Evolutionary conservation across 78 protist genomes (phyloP), one percentile per base, ranked within the genome.

Genomic region (Dictyostelium firmibasis): DNA sequence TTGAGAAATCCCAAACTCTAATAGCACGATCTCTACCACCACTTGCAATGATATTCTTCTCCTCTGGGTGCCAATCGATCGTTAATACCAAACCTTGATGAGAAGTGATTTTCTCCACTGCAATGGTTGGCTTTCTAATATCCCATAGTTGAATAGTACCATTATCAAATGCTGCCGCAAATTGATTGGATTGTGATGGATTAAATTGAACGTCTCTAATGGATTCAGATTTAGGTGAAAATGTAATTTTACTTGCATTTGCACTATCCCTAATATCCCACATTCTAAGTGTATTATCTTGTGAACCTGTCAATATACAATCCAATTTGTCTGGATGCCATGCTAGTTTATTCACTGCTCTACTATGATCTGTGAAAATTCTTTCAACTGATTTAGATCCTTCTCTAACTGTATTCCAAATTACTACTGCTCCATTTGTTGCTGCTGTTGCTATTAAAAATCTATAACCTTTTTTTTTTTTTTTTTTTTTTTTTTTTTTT

Each of bases 61-160:
- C 91, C 27, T 92, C 95, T 3, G 98, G 98, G 81, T 97, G 98
- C 91, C 98, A 95, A 36, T 97, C 97, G 23, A 97, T 53, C 9
- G 96, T 77, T 33, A 83, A 83, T 29, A 87, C 97, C 18, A 95
- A 81, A 72, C 97, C 96, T 64, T 92, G 94, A 84, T 96, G 97
- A 7, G 94, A 93, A 4, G 92, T 81, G 2, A 92, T 96, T 70
- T 84, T 84, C 33, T 82, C 83, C 3, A 79, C 93, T 23, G 72
- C 85, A 3, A 3, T 20, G 2, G 88, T 92, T 53, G 86, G 69
- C 44, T 91, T 96, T 43, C 97, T 84, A 0, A 92, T 85, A 81
- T 96, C 97, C 97, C 97, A 93, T 27, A 96, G 67, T 41, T 96
- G 96, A 5, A 96, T 87, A 13, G 93, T 87, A 31, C 98, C 98